A percentile compares a stretch with the other conserved stretches of the same genome.
Conservation (phyloP, 2,329 filamentous ascomycete species). For the Zalaria obscura region DNA sequence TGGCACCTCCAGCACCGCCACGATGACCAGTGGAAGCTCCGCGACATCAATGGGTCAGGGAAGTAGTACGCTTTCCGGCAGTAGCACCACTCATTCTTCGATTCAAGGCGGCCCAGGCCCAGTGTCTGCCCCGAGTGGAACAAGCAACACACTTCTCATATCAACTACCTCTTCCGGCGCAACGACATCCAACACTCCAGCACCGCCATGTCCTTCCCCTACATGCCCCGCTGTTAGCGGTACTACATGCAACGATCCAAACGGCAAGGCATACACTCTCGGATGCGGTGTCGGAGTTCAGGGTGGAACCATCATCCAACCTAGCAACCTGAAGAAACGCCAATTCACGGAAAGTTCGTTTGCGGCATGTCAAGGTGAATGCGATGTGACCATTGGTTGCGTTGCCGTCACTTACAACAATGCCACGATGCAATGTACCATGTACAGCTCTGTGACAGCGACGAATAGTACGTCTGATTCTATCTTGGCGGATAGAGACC, state of each 20-base stretch:
- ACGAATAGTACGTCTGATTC: background rate
- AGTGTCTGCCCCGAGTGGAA: background rate
- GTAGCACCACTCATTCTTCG: background rate
- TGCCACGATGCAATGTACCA: background rate
- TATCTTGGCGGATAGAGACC: background rate
- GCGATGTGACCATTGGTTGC: background rate
- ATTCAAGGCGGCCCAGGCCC: background rate
- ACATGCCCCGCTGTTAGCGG: conserved; percentile 1
- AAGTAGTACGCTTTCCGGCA: no score
- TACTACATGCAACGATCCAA: conserved; percentile 3
- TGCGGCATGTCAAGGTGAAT: background rate
- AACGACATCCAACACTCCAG: background rate
- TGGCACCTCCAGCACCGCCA: no score
- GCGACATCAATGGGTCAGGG: no score
- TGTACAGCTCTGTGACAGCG: background rate
- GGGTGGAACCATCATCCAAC: conserved; percentile 3
- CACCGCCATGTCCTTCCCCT: conserved; percentile 2
- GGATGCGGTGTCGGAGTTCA: conserved; percentile 1
- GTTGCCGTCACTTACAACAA: background rate
- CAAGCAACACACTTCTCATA: background rate
- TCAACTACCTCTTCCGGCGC: background rate
- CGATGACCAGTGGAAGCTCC: no score
- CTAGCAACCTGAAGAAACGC: background rate
- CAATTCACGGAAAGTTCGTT: background rate
- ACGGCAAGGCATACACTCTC: conserved; percentile 3